A percentile compares a stretch with the other conserved stretches of the same genome.
Conservation (phyloP, 371 early-diverging fungal genomes). For the Zychaea mexicana region DNA sequence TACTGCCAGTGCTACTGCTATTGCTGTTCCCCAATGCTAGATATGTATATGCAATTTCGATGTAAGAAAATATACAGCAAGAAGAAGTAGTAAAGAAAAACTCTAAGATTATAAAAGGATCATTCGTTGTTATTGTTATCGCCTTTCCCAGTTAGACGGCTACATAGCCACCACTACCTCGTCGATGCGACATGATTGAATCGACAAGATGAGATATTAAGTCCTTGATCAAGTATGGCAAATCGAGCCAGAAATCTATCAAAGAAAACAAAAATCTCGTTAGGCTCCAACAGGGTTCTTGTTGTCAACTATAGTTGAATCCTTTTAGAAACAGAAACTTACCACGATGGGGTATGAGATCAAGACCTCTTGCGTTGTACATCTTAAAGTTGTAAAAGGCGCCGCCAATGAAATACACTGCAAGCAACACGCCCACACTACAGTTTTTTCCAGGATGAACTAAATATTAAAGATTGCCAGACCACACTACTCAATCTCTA, state of each 20-base stretch:
- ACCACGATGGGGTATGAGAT: slow-evolving; percentile 66
- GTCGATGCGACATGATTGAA: slow-evolving; percentile 47
- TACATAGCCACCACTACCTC: slow-evolving; percentile 51
- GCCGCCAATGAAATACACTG: slow-evolving; percentile 60
- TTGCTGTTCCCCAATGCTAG: no score
- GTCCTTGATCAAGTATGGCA: slow-evolving; percentile 53
- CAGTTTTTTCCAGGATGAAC: no score
- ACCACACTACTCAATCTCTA: no score
- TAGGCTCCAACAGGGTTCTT: not conserved
- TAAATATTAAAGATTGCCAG: no score
- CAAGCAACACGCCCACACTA: slow-evolving; percentile 46
- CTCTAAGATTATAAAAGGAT: not conserved
- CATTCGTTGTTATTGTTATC: not conserved
- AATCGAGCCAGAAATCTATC: slow-evolving; percentile 52
- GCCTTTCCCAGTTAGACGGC: slow-evolving; percentile 29
- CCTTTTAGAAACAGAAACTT: not conserved
- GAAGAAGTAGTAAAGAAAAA: not conserved
- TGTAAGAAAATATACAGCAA: no score
- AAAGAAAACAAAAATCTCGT: not conserved
- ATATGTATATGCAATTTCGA: no score
- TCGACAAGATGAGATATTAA: slow-evolving; percentile 47
- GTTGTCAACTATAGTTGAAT: not conserved
- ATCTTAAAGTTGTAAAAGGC: slow-evolving; percentile 60
- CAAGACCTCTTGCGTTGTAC: slow-evolving; percentile 61
- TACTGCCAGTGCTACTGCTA: no score